Percentiles rank a stretch among this genome's conserved stretches.
Evolutionary conservation across 2,329 filamentous ascomycete genomes (phyloP).

Genomic region (Ceratocystis ficicola): DNA sequence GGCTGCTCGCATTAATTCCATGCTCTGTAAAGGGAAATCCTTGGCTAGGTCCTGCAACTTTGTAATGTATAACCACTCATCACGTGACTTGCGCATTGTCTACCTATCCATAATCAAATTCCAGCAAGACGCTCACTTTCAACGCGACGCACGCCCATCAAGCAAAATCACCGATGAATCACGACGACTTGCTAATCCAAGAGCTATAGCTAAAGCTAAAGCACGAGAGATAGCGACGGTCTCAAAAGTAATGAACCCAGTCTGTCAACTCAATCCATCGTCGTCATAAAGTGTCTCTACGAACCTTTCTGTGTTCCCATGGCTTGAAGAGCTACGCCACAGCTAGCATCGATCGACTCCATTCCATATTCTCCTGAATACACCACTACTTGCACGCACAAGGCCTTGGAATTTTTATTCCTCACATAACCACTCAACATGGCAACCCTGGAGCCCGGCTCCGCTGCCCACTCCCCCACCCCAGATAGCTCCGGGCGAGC

Average conservation of each 20-base stretch:
- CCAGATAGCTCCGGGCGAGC: conserved; percentile 75
- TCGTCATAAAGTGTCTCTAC: background rate
- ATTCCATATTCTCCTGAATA: background rate
- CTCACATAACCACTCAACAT: background rate
- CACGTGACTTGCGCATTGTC: conserved; percentile 7
- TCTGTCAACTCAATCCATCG: background rate
- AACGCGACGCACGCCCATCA: conserved; percentile 5
- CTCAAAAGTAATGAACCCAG: background rate
- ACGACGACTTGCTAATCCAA: background rate
- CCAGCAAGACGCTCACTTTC: background rate
- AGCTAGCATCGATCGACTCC: background rate
- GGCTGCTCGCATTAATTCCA: too few relatives aligned
- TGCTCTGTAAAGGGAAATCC: background rate
- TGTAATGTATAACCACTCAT: background rate
- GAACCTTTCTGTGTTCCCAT: background rate
- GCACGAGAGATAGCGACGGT: background rate
- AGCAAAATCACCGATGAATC: background rate
- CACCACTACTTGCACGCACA: background rate
- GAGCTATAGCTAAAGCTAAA: background rate
- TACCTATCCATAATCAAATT: background rate
- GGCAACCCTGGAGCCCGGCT: conserved; percentile 28
- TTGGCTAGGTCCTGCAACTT: background rate
- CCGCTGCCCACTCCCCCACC: conserved; percentile 45
- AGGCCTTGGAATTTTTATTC: background rate
- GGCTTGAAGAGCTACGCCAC: conserved; percentile 8